A percentile compares a stretch with the other conserved stretches of the same genome.
phyloP scores from a whole-genome alignment of 2,329 filamentous ascomycete genomes.

The Mollisiaceae sp. region DNA sequence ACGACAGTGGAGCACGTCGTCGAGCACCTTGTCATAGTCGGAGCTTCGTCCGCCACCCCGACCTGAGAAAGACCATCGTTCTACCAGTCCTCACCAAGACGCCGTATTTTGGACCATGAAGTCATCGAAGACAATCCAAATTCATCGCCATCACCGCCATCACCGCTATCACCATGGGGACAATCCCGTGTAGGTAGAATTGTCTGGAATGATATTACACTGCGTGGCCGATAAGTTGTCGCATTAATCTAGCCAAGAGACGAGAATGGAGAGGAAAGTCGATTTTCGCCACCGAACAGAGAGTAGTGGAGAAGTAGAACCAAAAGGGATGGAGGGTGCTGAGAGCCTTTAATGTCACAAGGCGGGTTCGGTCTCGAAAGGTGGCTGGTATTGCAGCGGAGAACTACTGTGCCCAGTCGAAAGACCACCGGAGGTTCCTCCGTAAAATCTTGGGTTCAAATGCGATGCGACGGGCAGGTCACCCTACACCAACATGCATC shows the following conservation, averaged over 20 bases:
- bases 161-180: too few species aligned
- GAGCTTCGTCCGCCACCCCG: conserved; percentile 23
- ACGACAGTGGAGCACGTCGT: background rate
- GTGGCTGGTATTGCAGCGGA: background rate
- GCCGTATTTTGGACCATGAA: background rate
- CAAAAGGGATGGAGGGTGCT: background rate
- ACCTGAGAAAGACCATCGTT: conserved; percentile 13
- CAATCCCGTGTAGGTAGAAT: too few species aligned
- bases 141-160: background rate
- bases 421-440: conserved; percentile 18
- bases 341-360: background rate
- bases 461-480: conserved; percentile 2
- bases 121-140: background rate
- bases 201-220: too few species aligned
- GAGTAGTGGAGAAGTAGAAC: background rate
- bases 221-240: background rate
- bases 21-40: background rate
- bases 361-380: background rate
- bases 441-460: conserved; percentile 8
- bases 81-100: background rate
- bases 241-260: background rate
- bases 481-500: conserved; percentile 5
- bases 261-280: background rate
- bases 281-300: background rate
- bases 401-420: background rate